Evolutionary conservation across 2,329 filamentous ascomycete genomes (phyloP).

Genomic region (Didymella exigua): DNA sequence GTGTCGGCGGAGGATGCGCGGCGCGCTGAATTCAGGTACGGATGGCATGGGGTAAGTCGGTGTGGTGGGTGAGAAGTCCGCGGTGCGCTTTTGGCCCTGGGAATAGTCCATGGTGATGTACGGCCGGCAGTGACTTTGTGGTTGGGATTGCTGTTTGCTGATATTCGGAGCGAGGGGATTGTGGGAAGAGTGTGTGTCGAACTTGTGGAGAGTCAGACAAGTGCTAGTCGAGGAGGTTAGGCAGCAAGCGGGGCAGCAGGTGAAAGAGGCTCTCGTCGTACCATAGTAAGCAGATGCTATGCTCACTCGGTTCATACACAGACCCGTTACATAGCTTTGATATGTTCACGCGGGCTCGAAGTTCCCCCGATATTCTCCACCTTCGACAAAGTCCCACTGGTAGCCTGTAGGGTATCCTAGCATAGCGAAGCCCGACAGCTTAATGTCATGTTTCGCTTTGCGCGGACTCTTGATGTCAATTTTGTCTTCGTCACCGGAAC

Average conservation of each 20-base stretch:
- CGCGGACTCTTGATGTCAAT: too few relatives aligned
- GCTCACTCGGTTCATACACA: too few relatives aligned
- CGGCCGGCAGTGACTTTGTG: neutral
- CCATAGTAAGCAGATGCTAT: neutral
- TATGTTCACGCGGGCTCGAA: too few relatives aligned
- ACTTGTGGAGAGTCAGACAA: neutral
- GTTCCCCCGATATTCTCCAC: too few relatives aligned
- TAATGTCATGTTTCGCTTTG: too few relatives aligned
- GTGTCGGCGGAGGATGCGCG: constrained; percentile 29
- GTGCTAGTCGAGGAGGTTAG: neutral
- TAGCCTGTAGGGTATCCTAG: too few relatives aligned
- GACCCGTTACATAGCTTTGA: too few relatives aligned
- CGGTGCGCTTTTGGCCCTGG: constrained; percentile 32
- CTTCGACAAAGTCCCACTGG: too few relatives aligned
- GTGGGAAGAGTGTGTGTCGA: neutral
- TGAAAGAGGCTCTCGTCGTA: constrained; percentile 4
- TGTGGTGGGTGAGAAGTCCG: constrained; percentile 8
- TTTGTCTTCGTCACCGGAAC: too few relatives aligned
- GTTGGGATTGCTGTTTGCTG: neutral
- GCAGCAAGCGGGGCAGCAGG: neutral
- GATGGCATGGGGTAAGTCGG: neutral
- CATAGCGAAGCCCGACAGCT: too few relatives aligned
- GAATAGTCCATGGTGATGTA: neutral
- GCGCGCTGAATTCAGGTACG: neutral
- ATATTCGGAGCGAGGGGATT: too few relatives aligned